Conservation (phyloP, 2,329 filamentous ascomycete genomes). For the Cercospora canescens region DNA sequence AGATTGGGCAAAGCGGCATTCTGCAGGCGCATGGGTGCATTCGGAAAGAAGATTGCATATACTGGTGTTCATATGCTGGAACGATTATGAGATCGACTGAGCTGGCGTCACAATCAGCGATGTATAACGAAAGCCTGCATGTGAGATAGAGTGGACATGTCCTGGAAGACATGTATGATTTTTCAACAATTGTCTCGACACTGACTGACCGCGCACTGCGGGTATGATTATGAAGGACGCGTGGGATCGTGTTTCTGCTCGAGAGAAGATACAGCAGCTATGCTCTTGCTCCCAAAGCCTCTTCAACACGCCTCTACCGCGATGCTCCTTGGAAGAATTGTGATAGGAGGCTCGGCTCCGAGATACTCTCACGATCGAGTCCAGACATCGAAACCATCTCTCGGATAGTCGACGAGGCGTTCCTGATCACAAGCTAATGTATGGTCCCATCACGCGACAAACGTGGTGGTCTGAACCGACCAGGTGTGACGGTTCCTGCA, state of each 20-base stretch:
- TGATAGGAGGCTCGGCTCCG: background rate
- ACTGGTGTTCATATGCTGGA: slow-evolving; percentile 6
- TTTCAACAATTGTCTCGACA: background rate
- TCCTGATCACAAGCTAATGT: slow-evolving; percentile 5
- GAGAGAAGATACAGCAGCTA: background rate
- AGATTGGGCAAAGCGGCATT: slow-evolving; percentile 7
- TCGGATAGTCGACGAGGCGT: background rate
- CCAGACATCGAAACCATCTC: background rate
- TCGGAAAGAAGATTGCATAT: slow-evolving; percentile 12
- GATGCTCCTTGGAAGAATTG: background rate
- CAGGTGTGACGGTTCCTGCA: slow-evolving; percentile 11
- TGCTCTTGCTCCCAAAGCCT: background rate
- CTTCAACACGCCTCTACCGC: background rate
- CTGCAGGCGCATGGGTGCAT: slow-evolving; percentile 19
- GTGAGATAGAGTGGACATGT: background rate
- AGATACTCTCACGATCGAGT: background rate
- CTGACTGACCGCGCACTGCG: background rate
- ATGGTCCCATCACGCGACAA: background rate
- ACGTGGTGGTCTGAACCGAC: slow-evolving; percentile 9
- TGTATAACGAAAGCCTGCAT: background rate
- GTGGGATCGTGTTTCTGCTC: background rate
- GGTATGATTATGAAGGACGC: background rate
- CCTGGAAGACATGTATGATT: background rate
- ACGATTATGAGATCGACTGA: slow-evolving; percentile 4
- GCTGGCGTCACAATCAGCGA: background rate